Evolutionary conservation across 208 protist genomes (phyloP).

Genomic region (Leishmania aethiopica): DNA sequence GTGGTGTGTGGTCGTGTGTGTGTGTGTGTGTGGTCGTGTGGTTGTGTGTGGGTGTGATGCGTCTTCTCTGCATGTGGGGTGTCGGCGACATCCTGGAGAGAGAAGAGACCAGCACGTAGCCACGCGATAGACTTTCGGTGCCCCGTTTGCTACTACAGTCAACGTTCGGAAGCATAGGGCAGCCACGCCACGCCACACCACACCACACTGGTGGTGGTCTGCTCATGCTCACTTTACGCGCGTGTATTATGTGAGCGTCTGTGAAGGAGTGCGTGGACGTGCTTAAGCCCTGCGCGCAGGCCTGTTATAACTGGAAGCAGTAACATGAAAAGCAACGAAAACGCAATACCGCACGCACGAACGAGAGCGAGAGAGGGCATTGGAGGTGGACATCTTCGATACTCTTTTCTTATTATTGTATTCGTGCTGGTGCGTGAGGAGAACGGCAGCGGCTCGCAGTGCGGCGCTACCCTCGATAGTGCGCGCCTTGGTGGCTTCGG

Average conservation of each 20-base stretch:
- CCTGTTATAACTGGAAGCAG: neutral
- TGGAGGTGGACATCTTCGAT: neutral
- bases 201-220: neutral
- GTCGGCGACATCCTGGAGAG: neutral
- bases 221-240: neutral
- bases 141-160: neutral
- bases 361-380: neutral
- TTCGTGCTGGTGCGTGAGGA: neutral
- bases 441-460: too few relatives aligned
- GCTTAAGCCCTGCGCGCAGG: neutral
- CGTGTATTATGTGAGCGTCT: slow-evolving; percentile 1
- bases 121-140: neutral
- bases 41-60: neutral
- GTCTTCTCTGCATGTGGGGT: neutral
- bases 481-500: neutral
- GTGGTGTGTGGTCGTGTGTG: neutral
- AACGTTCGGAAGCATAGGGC: neutral
- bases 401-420: neutral
- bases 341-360: neutral
- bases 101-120: neutral
- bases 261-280: neutral
- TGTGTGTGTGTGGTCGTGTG: neutral
- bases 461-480: too few relatives aligned
- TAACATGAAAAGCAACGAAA: neutral
- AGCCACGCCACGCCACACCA: neutral